These are phyloP conservation scores for Neurospora tetraspora DNA, from an alignment of 495 filamentous ascomycete species.

Conservation along the genomic window DNA sequence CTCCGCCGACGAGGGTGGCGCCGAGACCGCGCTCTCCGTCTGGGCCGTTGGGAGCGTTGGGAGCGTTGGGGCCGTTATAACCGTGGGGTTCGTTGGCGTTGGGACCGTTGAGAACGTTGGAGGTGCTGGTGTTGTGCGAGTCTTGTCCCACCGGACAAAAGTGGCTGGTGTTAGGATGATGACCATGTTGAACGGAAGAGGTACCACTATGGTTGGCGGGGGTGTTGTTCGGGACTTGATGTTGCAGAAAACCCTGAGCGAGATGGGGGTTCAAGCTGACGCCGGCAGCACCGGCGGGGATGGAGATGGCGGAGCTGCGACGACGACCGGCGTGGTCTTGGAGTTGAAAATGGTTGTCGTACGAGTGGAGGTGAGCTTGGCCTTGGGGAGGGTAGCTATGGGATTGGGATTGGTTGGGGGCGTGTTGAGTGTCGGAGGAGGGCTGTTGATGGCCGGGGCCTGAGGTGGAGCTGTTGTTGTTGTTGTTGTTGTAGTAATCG, in stretches of 20 bases:
- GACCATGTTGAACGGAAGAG: background rate
- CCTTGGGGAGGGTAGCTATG: background rate
- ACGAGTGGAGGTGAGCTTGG: background rate
- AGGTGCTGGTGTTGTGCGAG: background rate
- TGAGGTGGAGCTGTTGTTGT: background rate
- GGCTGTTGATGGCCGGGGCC: background rate
- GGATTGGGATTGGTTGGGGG: background rate
- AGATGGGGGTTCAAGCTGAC: background rate
- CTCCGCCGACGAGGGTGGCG: slow-evolving; percentile 44
- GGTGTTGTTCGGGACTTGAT: background rate
- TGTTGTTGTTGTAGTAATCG: background rate
- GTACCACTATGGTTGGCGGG: background rate
- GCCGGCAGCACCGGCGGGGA: background rate
- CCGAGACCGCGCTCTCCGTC: slow-evolving; percentile 45
- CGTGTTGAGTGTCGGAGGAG: background rate
- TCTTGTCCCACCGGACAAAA: background rate
- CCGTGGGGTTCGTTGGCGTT: too few species aligned
- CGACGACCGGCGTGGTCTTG: background rate
- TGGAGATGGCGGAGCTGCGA: background rate
- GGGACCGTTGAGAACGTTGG: background rate
- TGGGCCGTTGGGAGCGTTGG: background rate
- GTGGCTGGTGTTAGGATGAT: background rate
- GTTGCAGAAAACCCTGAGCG: background rate
- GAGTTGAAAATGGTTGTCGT: background rate
- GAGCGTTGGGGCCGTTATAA: background rate